Evolutionary conservation across 768 basidiomycete genomes (phyloP), one percentile per base, ranked within the genome.

Genomic region (Suillus luteus): DNA sequence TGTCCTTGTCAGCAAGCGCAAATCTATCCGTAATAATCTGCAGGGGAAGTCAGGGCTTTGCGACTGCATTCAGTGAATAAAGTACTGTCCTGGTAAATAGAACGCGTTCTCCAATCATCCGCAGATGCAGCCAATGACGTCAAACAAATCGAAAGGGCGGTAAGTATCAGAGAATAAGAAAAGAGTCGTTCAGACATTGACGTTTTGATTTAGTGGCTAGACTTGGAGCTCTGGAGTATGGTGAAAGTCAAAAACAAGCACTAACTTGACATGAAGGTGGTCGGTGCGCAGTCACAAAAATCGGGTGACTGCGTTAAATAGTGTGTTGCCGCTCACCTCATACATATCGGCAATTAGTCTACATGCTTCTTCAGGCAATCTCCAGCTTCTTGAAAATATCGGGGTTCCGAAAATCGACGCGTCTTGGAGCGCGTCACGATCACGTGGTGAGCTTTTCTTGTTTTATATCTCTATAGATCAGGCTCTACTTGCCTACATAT

Each of bases 11-110:
- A 43, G 81, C 79, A 7, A 83, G 82, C 15, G 86, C 85, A 67
- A 87, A 88, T n/a, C 87, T 77, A 67, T 88, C 87, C 1, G 85
- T 86, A 43, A 88, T 74, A 38, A 86, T 59, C 80, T 83, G 61
- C 22, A 17, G 48, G 11, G 24, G 19, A 33, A 7, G 14, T 46
- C 65, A 22, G 67, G 62, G 22, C 38, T 40, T 59, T 38, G 1
- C 15, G 48, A 3, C 10, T 8, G 40, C 17, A 12, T 38, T 1
- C 5, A 48, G 2, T 62, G n/a, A 22, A 24, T 12, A 22, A 51
- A 17, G 5, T 38, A 69, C 69, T 43, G 62, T 75, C 82, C 78
- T 86, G 85, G 70, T 86, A 86, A 66, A 87, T 85, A 15, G 85
- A 79, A 22, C 83, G 76, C 58, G 77, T 76, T 60, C 81, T 81